Evolutionary conservation across 1,284 basidiomycete genomes (phyloP).

Genomic region (Puccinia brachypodii): DNA sequence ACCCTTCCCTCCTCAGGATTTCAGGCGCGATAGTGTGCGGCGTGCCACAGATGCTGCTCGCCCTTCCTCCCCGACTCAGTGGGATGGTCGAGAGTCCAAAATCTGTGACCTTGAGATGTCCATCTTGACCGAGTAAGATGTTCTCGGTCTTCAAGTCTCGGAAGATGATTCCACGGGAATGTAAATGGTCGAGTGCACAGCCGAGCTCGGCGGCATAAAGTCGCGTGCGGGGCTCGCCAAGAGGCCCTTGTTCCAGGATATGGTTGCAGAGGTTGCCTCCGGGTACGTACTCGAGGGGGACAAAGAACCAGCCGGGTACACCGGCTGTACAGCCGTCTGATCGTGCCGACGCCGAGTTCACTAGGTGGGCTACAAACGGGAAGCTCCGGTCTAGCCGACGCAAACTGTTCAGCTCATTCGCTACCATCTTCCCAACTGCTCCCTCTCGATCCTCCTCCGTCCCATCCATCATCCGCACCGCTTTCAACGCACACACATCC

Average conservation of each 20-base stretch:
- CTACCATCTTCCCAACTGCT: background rate
- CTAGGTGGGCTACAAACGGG: background rate
- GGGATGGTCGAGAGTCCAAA: constrained; percentile 26
- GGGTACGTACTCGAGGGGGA: constrained; percentile 54
- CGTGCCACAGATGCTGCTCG: constrained; percentile 53
- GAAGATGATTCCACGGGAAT: constrained; percentile 10
- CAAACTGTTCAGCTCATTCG: constrained; percentile 3
- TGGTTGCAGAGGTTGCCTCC: constrained; percentile 52
- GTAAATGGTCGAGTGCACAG: constrained; percentile 13
- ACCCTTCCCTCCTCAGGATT: constrained; percentile 50
- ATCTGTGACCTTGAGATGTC: constrained; percentile 33
- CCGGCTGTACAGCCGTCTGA: background rate
- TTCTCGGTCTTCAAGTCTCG: constrained; percentile 46
- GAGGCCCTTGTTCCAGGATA: constrained; percentile 50
- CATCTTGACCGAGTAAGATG: constrained; percentile 1
- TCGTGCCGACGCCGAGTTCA: background rate
- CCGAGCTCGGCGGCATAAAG: constrained; percentile 38
- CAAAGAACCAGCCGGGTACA: constrained; percentile 42
- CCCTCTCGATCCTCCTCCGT: background rate
- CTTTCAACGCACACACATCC: background rate
- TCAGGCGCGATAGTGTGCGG: constrained; percentile 54
- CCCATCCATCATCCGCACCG: background rate
- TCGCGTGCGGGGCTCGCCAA: constrained; percentile 48
- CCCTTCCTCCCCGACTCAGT: background rate
- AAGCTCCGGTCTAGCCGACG: background rate